Evolutionary conservation across 495 filamentous ascomycete species (phyloP), one percentile per base, ranked within the genome.

Genomic region (Hypomontagnella monticulosa): DNA sequence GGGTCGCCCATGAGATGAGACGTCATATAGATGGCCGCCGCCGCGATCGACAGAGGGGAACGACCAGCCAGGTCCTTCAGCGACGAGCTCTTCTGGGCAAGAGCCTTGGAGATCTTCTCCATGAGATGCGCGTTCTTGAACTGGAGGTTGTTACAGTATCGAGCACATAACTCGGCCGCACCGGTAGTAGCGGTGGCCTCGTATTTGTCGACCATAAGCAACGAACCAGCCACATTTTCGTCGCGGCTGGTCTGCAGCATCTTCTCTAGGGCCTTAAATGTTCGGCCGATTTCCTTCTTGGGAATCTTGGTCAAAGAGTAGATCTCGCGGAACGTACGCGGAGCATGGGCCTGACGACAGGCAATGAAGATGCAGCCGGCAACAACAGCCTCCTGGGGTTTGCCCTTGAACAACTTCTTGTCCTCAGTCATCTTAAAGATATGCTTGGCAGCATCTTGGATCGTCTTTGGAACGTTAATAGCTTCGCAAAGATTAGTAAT

Each of bases 351-450:
- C 76, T 97, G 92, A 33, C 95, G 93, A 73, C 93, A 97, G 19
- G 95, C 93, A 71, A 98, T 93, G 80, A 98, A 97, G 76, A 99
- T 94, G 75, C 93, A 97, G 1, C 93, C 92, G 7, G 95, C 96
- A 51, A 97, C 93, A 58, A 98, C 88, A 44, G 92, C 92, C 67
- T 98, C 94, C 59, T 92, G 90, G 0, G 92, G 91, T 78, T 98
- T 99, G 69, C 93, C 93, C 80, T 96, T 96, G 81, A 99, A 92
- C 2, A 91, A 85, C 76, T 94, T 94, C 62, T 87, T 89, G 70
- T 98, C 94, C 52, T 97, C 91, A 12, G 93, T 90, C 46, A 92
- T 80, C 83, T 97, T 98, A 84, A 89, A 98, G 43, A 97, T 86
- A 72, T 94, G 91, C 81, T 97, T 97, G 42, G 94, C 91, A 0